These are phyloP conservation scores for Aspergillus cejpii DNA, from an alignment of 2,329 filamentous ascomycete species.

Conservation along the genomic window DNA sequence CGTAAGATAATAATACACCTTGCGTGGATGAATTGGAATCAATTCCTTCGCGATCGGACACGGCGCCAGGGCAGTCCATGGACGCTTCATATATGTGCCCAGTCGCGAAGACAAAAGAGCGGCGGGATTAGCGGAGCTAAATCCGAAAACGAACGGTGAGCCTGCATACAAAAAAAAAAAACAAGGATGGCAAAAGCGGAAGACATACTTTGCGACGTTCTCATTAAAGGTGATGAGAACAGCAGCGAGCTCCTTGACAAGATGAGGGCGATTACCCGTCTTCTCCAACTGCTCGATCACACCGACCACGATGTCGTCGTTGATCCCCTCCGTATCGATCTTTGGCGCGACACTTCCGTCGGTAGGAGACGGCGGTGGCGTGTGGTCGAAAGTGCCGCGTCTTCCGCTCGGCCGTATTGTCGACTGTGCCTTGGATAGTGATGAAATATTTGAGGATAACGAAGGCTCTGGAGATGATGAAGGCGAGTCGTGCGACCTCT, in stretches of 20 bases:
- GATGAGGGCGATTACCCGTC: conserved; percentile 83
- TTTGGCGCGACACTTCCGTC: conserved; percentile 46
- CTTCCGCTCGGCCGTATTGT: conserved; percentile 27
- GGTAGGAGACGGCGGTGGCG: conserved; percentile 70
- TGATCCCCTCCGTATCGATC: conserved; percentile 75
- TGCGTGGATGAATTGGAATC: conserved; percentile 83
- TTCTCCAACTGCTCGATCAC: conserved; percentile 83
- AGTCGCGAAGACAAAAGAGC: conserved; percentile 92
- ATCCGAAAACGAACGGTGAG: conserved; percentile 20
- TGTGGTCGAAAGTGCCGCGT: conserved; percentile 58
- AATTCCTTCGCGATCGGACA: conserved; percentile 92
- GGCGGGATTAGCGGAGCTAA: conserved; percentile 87
- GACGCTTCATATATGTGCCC: conserved; percentile 79
- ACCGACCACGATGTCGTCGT: conserved; percentile 90
- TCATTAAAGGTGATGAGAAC: conserved; percentile 69
- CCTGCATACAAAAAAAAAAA: conserved; percentile 7
- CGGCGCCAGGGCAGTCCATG: conserved; percentile 68
- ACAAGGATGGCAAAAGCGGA: conserved; percentile 4
- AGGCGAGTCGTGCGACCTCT: conserved; percentile 62
- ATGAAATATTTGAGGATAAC: conserved; percentile 23
- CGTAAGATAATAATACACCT: conserved; percentile 93
- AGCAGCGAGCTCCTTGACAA: conserved; percentile 86
- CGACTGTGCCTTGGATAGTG: conserved; percentile 25
- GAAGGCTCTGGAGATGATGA: conserved; percentile 39
- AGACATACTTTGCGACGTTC: conserved; percentile 82